Evolutionary conservation across 768 basidiomycete species (phyloP).

Genomic region (Lentinula boryana): DNA sequence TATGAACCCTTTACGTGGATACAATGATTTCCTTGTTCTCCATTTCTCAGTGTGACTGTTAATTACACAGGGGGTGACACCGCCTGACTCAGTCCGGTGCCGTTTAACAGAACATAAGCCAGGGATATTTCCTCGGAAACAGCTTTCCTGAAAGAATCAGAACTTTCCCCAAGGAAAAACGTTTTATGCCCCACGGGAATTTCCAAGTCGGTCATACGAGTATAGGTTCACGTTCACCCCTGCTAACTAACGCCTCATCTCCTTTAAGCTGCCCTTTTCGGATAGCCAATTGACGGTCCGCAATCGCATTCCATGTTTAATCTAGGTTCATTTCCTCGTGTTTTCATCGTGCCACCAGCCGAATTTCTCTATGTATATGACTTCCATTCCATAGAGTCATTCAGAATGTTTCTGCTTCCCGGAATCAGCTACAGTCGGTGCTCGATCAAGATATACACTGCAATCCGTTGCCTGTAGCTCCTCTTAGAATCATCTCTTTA

Average conservation of each 20-base stretch:
- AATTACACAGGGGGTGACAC: background rate
- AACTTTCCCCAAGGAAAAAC: constrained; percentile 2
- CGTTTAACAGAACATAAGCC: background rate
- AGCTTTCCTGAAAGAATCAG: background rate
- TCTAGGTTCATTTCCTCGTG: constrained; percentile 2
- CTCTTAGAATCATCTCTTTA: background rate
- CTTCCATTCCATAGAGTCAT: background rate
- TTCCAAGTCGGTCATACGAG: background rate
- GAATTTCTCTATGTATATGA: background rate
- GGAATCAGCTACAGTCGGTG: background rate
- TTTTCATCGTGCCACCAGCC: background rate
- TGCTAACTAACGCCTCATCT: background rate
- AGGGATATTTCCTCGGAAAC: constrained; percentile 1
- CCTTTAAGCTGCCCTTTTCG: background rate
- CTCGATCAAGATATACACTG: background rate
- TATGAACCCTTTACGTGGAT: background rate
- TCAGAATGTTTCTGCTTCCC: background rate
- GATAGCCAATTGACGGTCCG: background rate
- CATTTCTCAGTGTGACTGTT: background rate
- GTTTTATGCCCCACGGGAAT: background rate
- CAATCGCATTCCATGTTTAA: background rate
- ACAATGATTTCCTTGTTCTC: no score
- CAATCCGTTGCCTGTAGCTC: background rate
- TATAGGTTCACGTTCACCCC: background rate
- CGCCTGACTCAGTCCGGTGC: constrained; percentile 3